These are phyloP conservation scores for Aspergillus taichungensis DNA, from an alignment of 495 filamentous ascomycete species.

Conservation along the genomic window DNA sequence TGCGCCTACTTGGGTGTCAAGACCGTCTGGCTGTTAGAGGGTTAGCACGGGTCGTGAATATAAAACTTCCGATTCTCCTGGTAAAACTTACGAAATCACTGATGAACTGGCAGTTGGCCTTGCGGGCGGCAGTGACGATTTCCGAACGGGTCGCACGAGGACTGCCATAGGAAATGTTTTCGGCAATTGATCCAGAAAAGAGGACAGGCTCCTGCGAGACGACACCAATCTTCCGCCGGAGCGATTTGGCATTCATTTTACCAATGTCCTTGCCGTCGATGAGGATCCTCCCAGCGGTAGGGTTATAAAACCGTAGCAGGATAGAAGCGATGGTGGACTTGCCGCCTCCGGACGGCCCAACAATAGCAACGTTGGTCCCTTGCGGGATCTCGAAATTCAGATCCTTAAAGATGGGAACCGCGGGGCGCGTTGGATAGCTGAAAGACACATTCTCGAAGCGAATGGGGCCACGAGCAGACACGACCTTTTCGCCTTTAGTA, in stretches of 20 bases:
- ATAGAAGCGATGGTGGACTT: slow-evolving; percentile 91
- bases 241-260: slow-evolving; percentile 83
- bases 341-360: slow-evolving; percentile 88
- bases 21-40: slow-evolving; percentile 61
- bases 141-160: slow-evolving; percentile 69
- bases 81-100: slow-evolving; percentile 64
- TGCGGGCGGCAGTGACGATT: slow-evolving; percentile 76
- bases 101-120: slow-evolving; percentile 97
- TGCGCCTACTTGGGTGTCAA: slow-evolving; percentile 89
- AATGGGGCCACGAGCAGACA: slow-evolving; percentile 77
- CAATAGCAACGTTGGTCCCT: slow-evolving; percentile 90
- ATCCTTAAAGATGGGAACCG: slow-evolving; percentile 81
- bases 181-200: slow-evolving; percentile 90
- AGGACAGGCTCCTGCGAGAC: slow-evolving; percentile 94
- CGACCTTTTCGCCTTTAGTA: slow-evolving; percentile 68
- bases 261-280: slow-evolving; percentile 81
- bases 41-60: slow-evolving; percentile 2
- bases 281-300: slow-evolving; percentile 64
- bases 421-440: slow-evolving; percentile 83
- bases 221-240: slow-evolving; percentile 90
- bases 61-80: neutral
- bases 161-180: slow-evolving; percentile 92
- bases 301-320: slow-evolving; percentile 83
- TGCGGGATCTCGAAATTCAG: slow-evolving; percentile 86
- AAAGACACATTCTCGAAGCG: slow-evolving; percentile 78